A percentile compares a stretch with the other conserved stretches of the same genome.
These are phyloP conservation scores for Colletotrichum truncatum DNA, from an alignment of 2,329 filamentous ascomycete species.

Conservation along the genomic window DNA sequence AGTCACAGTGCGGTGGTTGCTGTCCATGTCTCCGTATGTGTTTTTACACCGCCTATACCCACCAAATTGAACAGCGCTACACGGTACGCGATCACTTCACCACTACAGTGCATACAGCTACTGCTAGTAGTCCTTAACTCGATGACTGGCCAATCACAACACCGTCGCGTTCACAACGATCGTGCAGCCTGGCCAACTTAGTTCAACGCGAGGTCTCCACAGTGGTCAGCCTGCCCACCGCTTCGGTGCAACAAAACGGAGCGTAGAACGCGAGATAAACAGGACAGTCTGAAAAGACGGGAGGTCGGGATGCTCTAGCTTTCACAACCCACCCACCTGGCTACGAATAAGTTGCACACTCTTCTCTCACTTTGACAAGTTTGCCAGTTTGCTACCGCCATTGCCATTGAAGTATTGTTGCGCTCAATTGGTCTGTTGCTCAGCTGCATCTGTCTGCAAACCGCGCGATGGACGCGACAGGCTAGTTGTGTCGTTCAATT, in stretches of 20 bases:
- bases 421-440: too few species aligned
- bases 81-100: too few species aligned
- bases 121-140: not conserved
- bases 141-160: conserved; percentile 7
- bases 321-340: not conserved
- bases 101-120: not conserved
- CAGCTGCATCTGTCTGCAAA: not conserved
- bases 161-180: not conserved
- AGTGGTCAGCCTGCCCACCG: not conserved
- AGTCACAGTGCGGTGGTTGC: too few species aligned
- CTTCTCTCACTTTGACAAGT: not conserved
- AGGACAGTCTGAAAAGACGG: conserved; percentile 4
- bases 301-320: not conserved
- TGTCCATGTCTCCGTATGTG: too few species aligned
- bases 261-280: conserved; percentile 14
- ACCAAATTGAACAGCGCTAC: too few species aligned
- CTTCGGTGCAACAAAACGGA: not conserved
- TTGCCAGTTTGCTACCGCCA: not conserved
- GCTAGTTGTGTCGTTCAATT: not conserved
- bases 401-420: too few species aligned
- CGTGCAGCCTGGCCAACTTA: conserved; percentile 6
- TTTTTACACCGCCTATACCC: too few species aligned
- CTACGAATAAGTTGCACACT: not conserved
- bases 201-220: not conserved
- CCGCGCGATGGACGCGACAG: conserved; percentile 2